Conservation (phyloP, 2,329 filamentous ascomycete species). For the Furcasterigmium sp. region DNA sequence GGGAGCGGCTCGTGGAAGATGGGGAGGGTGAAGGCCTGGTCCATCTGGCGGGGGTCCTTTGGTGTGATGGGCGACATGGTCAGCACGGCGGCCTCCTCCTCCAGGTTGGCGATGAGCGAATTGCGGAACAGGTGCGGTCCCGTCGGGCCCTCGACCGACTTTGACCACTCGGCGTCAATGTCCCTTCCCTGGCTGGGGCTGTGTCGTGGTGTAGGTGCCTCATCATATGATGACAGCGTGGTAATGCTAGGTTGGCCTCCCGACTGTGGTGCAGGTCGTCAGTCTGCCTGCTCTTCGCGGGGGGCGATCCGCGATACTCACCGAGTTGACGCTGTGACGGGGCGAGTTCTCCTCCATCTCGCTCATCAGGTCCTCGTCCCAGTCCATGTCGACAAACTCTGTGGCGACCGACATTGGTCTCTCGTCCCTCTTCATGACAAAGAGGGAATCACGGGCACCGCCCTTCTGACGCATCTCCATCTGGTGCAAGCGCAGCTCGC, state of each 20-base stretch:
- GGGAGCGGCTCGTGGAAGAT: conserved; percentile 10
- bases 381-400: conserved; percentile 74
- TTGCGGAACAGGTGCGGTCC: conserved; percentile 83
- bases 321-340: conserved; percentile 64
- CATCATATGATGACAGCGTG: conserved; percentile 82
- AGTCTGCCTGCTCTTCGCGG: too few relatives aligned
- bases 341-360: conserved; percentile 62
- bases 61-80: conserved; percentile 72
- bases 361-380: conserved; percentile 55
- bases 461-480: conserved; percentile 47
- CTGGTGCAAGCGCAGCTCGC: conserved; percentile 32
- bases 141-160: conserved; percentile 71
- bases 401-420: conserved; percentile 68
- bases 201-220: conserved; percentile 72
- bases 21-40: conserved; percentile 8
- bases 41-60: conserved; percentile 42
- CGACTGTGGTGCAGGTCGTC: conserved; percentile 12
- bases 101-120: conserved; percentile 50
- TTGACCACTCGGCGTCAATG: conserved; percentile 52
- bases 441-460: conserved; percentile 52
- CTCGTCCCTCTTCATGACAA: conserved; percentile 48
- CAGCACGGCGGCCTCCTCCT: conserved; percentile 42
- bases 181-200: conserved; percentile 55
- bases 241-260: conserved; percentile 68
- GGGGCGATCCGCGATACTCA: conserved; percentile 48